These are phyloP conservation scores for Penicillium malachiteum DNA, from an alignment of 495 filamentous ascomycete species.

Conservation along the genomic window DNA sequence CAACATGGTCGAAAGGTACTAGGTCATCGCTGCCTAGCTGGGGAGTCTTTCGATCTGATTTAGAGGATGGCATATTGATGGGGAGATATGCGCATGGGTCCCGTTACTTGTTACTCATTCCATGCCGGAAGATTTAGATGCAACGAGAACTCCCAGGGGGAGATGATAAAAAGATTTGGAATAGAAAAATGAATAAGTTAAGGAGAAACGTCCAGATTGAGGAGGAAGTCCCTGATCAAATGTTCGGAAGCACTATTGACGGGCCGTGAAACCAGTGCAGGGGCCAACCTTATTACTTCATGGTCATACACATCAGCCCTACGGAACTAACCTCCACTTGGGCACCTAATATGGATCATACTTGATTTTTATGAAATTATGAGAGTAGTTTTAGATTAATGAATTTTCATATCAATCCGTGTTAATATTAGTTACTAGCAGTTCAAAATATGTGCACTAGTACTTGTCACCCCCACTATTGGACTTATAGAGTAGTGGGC, in stretches of 20 bases:
- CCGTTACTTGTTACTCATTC: slow-evolving; percentile 1
- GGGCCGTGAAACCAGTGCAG: slow-evolving; percentile 8
- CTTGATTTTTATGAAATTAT: no score
- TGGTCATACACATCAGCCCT: neutral
- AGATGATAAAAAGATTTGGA: no score
- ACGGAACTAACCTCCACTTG: neutral
- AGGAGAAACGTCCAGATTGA: neutral
- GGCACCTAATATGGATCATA: no score
- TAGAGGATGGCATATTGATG: slow-evolving; percentile 39
- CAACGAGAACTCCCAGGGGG: neutral
- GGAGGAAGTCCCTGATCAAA: neutral
- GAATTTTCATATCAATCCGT: no score
- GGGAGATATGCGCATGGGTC: neutral
- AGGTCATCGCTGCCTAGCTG: slow-evolving; percentile 54
- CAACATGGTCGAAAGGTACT: slow-evolving; percentile 73
- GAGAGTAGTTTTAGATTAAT: no score
- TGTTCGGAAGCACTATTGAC: neutral
- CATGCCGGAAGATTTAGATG: slow-evolving; percentile 19
- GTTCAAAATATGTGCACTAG: no score
- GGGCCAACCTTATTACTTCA: slow-evolving; percentile 1
- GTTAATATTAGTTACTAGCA: no score
- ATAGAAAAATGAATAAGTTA: neutral
- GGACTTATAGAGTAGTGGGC: no score
- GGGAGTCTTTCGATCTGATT: slow-evolving; percentile 36
- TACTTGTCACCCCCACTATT: no score